Conservation (phyloP, 2,329 filamentous ascomycete species). For the Colletotrichum magnum region DNA sequence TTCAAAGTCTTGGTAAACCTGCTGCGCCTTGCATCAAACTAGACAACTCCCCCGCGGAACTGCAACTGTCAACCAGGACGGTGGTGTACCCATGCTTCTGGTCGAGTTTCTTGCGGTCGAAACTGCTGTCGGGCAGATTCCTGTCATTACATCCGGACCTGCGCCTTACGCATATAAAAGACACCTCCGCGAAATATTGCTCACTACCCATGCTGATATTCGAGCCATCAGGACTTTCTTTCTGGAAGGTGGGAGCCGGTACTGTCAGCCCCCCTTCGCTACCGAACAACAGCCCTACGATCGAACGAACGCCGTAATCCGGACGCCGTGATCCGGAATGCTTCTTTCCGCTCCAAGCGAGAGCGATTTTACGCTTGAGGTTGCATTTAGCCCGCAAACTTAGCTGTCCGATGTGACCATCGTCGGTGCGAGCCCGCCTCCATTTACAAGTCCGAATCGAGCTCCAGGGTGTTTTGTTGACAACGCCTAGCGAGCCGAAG, state of each 20-base stretch:
- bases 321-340: conserved; percentile 11
- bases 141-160: too few relatives aligned
- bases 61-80: too few relatives aligned
- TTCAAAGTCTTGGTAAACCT: too few relatives aligned
- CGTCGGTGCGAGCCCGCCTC: conserved; percentile 1
- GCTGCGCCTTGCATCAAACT: too few relatives aligned
- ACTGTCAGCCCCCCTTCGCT: background rate
- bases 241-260: conserved; percentile 27
- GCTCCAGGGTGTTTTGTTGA: background rate
- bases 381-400: background rate
- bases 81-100: too few relatives aligned
- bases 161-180: conserved; percentile 11
- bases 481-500: conserved; percentile 9
- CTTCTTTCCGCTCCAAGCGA: conserved; percentile 4
- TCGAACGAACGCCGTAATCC: background rate
- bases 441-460: conserved; percentile 8
- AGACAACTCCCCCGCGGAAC: too few relatives aligned
- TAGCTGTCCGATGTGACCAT: background rate
- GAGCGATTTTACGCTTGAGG: background rate
- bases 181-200: background rate
- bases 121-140: too few relatives aligned
- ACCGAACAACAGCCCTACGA: too few relatives aligned
- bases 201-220: background rate
- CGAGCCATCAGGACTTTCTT: background rate
- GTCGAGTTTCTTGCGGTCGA: too few relatives aligned